Percentiles rank a stretch among this genome's conserved stretches.
These are phyloP conservation scores for barrel medic (Medicago truncatula) DNA, from an alignment of 306 rosid species.

Conservation along the genomic window MtrunA17r5.0-ANR NC_053048.1:51702501-51703000, in stretches of 20 bases:
- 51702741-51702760: constrained; percentile 83
- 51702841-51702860: neutral
- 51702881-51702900: neutral
- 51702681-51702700: constrained; percentile 34
- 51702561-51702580: constrained; percentile 42
- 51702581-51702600: constrained; percentile 85
- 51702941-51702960: too few relatives aligned
- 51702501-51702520: neutral
- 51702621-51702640: constrained; percentile 45
- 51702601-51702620: constrained; percentile 73
- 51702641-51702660: constrained; percentile 38
- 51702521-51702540: neutral
- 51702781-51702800: constrained; percentile 89
- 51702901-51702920: neutral
- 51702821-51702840: constrained; percentile 68
- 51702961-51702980: too few relatives aligned
- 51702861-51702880: neutral
- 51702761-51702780: constrained; percentile 73
- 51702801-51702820: constrained; percentile 81
- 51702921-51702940: too few relatives aligned
- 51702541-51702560: neutral
- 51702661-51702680: constrained; percentile 61
- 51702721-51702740: constrained; percentile 74
- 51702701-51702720: constrained; percentile 39
- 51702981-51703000: neutral